phyloP scores from a whole-genome alignment of 2,329 filamentous ascomycete species.

The Tolypocladium sp. region DNA sequence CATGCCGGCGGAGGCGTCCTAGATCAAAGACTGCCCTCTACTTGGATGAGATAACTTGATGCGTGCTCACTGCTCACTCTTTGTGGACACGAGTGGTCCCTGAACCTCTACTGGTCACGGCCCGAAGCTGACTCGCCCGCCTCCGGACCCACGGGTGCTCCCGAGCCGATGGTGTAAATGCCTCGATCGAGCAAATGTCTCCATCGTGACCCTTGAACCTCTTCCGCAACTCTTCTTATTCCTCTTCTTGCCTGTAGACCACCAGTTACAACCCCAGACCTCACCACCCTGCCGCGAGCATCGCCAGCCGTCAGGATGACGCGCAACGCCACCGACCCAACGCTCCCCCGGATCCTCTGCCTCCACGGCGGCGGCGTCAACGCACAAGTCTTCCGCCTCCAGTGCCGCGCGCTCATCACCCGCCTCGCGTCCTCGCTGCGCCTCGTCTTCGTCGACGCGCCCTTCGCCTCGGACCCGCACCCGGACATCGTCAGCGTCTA shows the following conservation, averaged over 20 bases:
- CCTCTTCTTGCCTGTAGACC: no score
- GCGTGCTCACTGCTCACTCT: no score
- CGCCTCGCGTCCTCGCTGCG: slow-evolving; percentile 51
- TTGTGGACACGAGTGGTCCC: no score
- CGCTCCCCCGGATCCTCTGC: slow-evolving; percentile 61
- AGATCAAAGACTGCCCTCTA: no score
- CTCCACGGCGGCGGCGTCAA: slow-evolving; percentile 75
- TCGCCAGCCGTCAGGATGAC: background rate
- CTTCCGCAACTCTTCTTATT: background rate
- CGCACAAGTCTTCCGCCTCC: slow-evolving; percentile 57
- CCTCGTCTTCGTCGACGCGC: slow-evolving; percentile 63
- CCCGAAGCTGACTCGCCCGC: background rate
- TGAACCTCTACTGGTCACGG: background rate
- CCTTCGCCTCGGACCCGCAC: slow-evolving; percentile 53
- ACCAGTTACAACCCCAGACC: no score
- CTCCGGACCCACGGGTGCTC: background rate
- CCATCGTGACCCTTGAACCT: background rate
- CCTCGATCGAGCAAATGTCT: background rate
- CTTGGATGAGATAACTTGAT: no score
- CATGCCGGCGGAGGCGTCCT: no score
- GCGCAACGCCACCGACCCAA: background rate
- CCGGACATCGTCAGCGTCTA: slow-evolving; percentile 57
- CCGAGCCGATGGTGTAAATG: background rate
- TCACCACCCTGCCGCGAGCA: background rate
- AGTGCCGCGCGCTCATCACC: slow-evolving; percentile 47